phyloP scores from a whole-genome alignment of 352 stramenopile species.

The Globisporangium radiosum region DNA sequence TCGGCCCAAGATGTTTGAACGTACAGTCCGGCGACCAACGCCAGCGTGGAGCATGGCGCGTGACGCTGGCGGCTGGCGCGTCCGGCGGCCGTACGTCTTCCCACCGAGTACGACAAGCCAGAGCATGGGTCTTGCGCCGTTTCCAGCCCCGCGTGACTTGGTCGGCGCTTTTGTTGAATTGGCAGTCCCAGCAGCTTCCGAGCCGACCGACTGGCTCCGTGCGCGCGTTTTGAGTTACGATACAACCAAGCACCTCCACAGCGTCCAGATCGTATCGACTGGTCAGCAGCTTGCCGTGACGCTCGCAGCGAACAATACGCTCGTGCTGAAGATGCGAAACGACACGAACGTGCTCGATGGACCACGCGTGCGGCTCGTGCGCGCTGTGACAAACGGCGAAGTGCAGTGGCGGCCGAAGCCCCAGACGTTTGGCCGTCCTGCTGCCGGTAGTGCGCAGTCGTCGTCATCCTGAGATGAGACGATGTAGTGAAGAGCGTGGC shows the following conservation, averaged over 20 bases:
- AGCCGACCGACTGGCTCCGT: constrained; percentile 57
- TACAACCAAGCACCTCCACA: constrained; percentile 49
- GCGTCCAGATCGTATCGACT: constrained; percentile 54
- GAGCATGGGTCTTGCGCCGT: constrained; percentile 40
- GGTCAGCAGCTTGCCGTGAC: constrained; percentile 54
- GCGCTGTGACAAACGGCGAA: constrained; percentile 43
- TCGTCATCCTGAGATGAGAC: background rate
- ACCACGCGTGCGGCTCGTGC: constrained; percentile 53
- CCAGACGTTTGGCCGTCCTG: constrained; percentile 39
- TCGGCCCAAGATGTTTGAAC: constrained; percentile 20
- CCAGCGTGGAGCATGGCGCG: constrained; percentile 25
- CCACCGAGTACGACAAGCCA: constrained; percentile 22
- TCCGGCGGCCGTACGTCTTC: constrained; percentile 36
- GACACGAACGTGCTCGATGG: constrained; percentile 55
- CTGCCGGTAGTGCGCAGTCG: background rate
- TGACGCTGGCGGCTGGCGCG: constrained; percentile 39
- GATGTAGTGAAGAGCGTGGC: background rate
- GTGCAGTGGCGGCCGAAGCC: constrained; percentile 70
- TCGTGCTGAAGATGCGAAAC: constrained; percentile 56
- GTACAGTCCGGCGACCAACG: constrained; percentile 20
- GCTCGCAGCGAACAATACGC: constrained; percentile 48
- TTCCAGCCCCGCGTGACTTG: constrained; percentile 36
- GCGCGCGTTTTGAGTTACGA: constrained; percentile 70
- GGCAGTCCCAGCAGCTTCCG: constrained; percentile 10
- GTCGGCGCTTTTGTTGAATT: constrained; percentile 76